Evolutionary conservation across 495 filamentous ascomycete species (phyloP), one percentile per base, ranked within the genome.

Genomic region (Mycothermus thermophilus): DNA sequence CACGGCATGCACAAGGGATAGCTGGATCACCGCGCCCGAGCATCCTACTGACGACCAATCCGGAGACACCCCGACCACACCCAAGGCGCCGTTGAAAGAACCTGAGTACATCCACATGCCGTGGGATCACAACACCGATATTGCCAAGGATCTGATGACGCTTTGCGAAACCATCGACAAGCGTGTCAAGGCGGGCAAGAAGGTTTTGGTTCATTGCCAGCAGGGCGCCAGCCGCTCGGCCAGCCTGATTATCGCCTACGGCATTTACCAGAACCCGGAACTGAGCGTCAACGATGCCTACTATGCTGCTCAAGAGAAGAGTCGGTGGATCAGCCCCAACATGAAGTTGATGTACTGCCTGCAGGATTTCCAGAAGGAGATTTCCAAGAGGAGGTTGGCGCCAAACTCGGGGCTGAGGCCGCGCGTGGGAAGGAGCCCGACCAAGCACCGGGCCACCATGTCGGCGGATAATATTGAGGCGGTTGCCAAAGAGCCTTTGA

Each of bases 91-190:
- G 22, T 62, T 55, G 17, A 58, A 64, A 11, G 59, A 74, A 16
- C 90, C 90, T 2, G 90, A 97, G 54, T 97, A 97, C 51, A 76
- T 96, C 32, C 90, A 97, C 51, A 80, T 97, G 30, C 79, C 74
- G 3, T 97, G 90, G 90, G 92, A 97, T 43, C 90, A 97, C 58
- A 95, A 96, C 48, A 93, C 88, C 0, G 84, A 94, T 41, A 93
- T 97, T 40, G 74, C 87, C 11, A 75, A 80, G 15, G 90, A 96
- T 50, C 59, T 97, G 19, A 75, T 79, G 51, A 64, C 62, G 26
- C 63, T 97, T n/a, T 93, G 90, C 49, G 79, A 93, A 44, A 64
- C 79, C 8, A 88, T 97, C 37, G 84, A 93, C 36, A 72, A 79
- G 22, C 72, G 80, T 32, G 74, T 84, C 1, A 66, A 71, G 21